Evolutionary conservation across 495 filamentous ascomycete species (phyloP), one percentile per base, ranked within the genome.

Genomic region (Hyaloscypha variabilis): DNA sequence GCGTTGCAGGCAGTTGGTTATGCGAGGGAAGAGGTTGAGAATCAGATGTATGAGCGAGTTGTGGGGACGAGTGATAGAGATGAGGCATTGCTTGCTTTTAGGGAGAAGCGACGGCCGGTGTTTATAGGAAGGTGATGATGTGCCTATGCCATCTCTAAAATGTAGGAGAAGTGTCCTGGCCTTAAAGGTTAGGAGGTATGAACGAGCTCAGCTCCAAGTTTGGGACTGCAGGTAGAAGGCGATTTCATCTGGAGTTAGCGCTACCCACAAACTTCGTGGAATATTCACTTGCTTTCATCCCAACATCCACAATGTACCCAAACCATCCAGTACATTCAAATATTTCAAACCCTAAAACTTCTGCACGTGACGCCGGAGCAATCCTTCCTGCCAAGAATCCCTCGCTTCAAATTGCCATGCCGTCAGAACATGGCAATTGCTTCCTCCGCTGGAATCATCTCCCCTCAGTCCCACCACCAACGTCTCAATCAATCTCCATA

Each of bases 31-130:
- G 82, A 81, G 72, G 80, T 83, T 29, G 94, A 97, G 77, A 91
- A 90, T 77, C 75, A 78, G 66, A 91, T 89, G 71, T 97, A 97
- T 77, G 85, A 89, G 68, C 78, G 83, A 29, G 92, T 97, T 5
- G 81, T 97, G 29, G 82, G 83, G 67, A 96, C 91, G 8, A 86
- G 93, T 73, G 94, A 98, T 81, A 83, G 93, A 62, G 78, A 88
- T 72, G 94, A 97, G 83, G 94, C 93, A 67, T 78, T 98, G 73
- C 80, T 72, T 67, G 94, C 94, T 34, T 98, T 98, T 81, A 81
- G 79, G 66, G 93, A 97, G 84, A 97, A 96, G 87, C 86, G 94
- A 74, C 93, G 85, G 81, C 93, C 94, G 26, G 83, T 86, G 25
- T 97, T 96, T 71, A 89, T 82, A 71, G 94, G 94, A 17, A 74